These are phyloP conservation scores for Calonectria honghensis DNA, from an alignment of 2,329 filamentous ascomycete genomes.

Conservation along the genomic window DNA sequence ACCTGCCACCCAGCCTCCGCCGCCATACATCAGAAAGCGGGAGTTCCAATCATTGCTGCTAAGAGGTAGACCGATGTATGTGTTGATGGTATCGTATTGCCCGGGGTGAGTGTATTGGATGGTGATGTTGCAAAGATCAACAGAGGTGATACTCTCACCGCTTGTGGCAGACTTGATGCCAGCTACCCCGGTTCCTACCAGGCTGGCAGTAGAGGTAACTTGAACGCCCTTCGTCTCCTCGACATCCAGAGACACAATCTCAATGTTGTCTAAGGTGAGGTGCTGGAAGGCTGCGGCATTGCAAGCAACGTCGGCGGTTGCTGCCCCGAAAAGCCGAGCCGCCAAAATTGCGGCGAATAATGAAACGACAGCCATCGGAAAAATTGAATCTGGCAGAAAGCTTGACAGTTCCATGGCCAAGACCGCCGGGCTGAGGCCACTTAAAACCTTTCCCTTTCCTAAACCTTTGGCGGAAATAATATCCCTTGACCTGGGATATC, in stretches of 20 bases:
- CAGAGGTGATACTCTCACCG: background rate
- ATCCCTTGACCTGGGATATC: background rate
- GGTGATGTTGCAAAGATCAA: constrained; percentile 37
- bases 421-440: constrained; percentile 6
- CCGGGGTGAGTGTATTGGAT: constrained; percentile 45
- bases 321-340: constrained; percentile 3
- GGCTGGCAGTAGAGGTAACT: background rate
- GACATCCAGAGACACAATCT: constrained; percentile 9
- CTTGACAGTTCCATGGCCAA: background rate
- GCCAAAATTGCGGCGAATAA: constrained; percentile 1
- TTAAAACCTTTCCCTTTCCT: background rate
- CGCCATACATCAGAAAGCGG: constrained; percentile 43
- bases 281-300: background rate
- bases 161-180: constrained; percentile 2
- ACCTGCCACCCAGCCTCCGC: constrained; percentile 44
- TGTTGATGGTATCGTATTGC: constrained; percentile 42
- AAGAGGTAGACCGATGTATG: constrained; percentile 37
- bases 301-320: background rate
- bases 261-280: constrained; percentile 15
- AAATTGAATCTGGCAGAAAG: constrained; percentile 11
- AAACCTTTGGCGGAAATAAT: background rate
- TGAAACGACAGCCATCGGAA: constrained; percentile 10
- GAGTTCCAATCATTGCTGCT: constrained; percentile 40
- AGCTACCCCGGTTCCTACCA: constrained; percentile 1
- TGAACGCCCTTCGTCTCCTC: background rate